These are phyloP conservation scores for Colletotrichum tofieldiae DNA, from an alignment of 2,329 filamentous ascomycete species.

Conservation along the genomic window DNA sequence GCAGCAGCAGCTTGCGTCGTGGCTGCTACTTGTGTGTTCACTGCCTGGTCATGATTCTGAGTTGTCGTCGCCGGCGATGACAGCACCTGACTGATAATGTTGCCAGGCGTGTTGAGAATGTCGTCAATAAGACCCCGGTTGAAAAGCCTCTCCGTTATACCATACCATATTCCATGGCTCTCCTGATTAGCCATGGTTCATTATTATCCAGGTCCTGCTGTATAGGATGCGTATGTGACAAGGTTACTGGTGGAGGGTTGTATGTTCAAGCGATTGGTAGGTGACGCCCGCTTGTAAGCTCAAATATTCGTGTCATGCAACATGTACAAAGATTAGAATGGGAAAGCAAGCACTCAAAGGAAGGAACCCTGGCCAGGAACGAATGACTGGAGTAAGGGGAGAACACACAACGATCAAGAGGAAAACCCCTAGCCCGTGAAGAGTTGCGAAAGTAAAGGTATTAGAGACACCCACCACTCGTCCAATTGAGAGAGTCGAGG, in stretches of 20 bases:
- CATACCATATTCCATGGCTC: conserved; percentile 21
- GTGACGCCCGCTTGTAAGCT: conserved; percentile 14
- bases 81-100: conserved; percentile 29
- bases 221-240: neutral
- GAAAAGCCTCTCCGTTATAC: conserved; percentile 11
- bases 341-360: conserved; percentile 1
- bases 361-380: conserved; percentile 14
- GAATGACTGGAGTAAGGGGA: conserved; percentile 26
- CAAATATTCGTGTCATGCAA: conserved; percentile 4
- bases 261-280: neutral
- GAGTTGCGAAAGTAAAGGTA: conserved; percentile 35
- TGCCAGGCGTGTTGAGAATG: conserved; percentile 21
- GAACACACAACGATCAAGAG: neutral
- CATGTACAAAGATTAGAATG: neutral
- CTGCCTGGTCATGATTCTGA: neutral
- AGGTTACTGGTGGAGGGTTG: neutral
- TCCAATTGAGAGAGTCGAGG: conserved; percentile 6
- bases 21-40: neutral
- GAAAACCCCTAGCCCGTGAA: neutral
- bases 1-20: conserved; percentile 18
- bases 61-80: conserved; percentile 38
- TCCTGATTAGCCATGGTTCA: conserved; percentile 33
- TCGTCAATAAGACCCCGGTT: conserved; percentile 25
- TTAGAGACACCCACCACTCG: conserved; percentile 29
- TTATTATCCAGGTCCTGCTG: conserved; percentile 26